Conservation (phyloP, 2,329 filamentous ascomycete genomes). For the Fusarium sp. region DNA sequence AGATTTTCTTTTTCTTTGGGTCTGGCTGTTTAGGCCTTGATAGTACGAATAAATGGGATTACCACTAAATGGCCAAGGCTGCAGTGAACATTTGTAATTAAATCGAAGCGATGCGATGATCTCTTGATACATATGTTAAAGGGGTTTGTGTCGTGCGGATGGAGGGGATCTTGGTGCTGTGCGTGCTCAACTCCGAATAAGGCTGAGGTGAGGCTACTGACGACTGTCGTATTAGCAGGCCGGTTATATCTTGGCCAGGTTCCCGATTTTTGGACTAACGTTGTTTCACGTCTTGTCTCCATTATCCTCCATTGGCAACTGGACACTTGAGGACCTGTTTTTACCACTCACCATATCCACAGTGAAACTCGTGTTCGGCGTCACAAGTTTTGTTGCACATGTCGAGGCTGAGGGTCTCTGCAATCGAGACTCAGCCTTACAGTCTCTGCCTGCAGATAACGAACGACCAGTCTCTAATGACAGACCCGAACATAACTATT, state of each 20-base stretch:
- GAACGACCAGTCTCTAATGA: too few relatives aligned
- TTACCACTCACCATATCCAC: too few relatives aligned
- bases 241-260: background rate
- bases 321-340: background rate
- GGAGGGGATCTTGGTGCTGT: background rate
- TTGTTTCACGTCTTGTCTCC: background rate
- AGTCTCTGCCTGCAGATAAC: background rate
- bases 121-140: background rate
- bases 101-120: background rate
- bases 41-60: slow-evolving; percentile 45
- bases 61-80: background rate
- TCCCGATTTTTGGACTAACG: background rate
- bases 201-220: background rate
- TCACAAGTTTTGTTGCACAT: background rate
- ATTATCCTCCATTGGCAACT: background rate
- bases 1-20: slow-evolving; percentile 51
- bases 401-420: background rate
- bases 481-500: background rate
- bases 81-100: background rate
- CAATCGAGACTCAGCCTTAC: background rate
- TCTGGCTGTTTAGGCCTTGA: slow-evolving; percentile 42
- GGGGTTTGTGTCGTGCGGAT: background rate
- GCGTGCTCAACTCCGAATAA: too few relatives aligned
- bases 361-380: background rate
- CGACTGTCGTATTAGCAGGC: background rate